Percentiles rank a stretch among this genome's conserved stretches.
These are phyloP conservation scores for Mrakiaceae sp. DNA, from an alignment of 1,284 basidiomycete genomes.

Conservation along the genomic window DNA sequence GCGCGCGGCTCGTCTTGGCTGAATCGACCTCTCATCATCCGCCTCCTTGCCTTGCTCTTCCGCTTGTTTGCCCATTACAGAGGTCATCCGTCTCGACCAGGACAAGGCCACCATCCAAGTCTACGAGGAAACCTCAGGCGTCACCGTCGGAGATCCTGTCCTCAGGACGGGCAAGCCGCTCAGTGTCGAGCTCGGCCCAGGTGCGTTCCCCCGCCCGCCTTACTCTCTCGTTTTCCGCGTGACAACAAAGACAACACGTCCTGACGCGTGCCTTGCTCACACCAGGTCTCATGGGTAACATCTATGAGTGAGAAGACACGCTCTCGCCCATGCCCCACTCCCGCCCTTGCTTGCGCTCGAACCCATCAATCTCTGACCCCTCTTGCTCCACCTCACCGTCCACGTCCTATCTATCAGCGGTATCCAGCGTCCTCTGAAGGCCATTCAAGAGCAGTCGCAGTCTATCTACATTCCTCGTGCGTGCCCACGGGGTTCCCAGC, in stretches of 20 bases:
- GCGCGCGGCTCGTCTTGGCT: not conserved
- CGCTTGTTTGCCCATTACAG: conserved; percentile 36
- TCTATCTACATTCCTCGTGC: conserved; percentile 92
- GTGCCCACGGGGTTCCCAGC: conserved; percentile 7
- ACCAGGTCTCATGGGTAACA: conserved; percentile 89
- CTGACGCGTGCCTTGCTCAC: conserved; percentile 4
- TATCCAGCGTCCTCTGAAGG: conserved; percentile 81
- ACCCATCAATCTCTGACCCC: not conserved
- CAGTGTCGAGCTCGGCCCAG: conserved; percentile 93
- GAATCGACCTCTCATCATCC: not conserved
- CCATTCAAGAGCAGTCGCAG: conserved; percentile 90
- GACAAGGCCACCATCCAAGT: conserved; percentile 99
- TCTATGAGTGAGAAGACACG: conserved; percentile 53
- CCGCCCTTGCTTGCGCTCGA: not conserved
- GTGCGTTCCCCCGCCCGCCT: conserved; percentile 37
- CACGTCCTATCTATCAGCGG: conserved; percentile 39
- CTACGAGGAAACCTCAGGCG: conserved; percentile 97
- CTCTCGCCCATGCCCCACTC: not conserved
- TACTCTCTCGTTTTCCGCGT: not conserved
- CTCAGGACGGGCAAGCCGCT: conserved; percentile 94
- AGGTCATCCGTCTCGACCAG: conserved; percentile 93
- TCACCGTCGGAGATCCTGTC: conserved; percentile 96
- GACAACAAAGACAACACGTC: no score
- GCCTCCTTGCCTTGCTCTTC: conserved; percentile 23
- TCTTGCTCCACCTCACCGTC: not conserved